Percentiles rank a stretch among this genome's conserved stretches.
Evolutionary conservation across 169 alveolate genomes (phyloP).

Genomic region (Eimeria brunetti): DNA sequence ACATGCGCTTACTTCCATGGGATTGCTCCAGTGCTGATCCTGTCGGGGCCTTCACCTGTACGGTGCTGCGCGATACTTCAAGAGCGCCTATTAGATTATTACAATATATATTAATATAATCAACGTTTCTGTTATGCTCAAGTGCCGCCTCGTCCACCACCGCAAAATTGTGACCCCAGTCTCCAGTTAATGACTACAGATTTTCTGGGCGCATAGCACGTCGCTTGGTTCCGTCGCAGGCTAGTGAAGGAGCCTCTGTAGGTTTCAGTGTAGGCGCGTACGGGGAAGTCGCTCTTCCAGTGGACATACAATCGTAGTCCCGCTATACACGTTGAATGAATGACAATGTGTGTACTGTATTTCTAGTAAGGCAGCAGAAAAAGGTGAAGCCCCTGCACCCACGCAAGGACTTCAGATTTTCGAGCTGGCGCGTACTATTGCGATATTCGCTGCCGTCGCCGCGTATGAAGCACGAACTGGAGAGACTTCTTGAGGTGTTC

Average conservation of each 20-base stretch:
- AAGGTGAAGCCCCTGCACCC: not conserved
- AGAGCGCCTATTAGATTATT: no score
- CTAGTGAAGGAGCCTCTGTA: not conserved
- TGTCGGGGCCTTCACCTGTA: not conserved
- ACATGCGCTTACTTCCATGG: not conserved
- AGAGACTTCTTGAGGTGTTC: not conserved
- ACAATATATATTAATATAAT: no score
- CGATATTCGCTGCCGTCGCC: not conserved
- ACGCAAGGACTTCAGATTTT: not conserved
- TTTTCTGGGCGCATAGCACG: not conserved
- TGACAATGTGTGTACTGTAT: not conserved
- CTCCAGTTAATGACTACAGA: not conserved
- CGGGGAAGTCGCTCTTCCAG: not conserved
- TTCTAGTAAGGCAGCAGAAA: not conserved
- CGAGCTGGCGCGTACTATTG: not conserved
- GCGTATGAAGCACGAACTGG: not conserved
- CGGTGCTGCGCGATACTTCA: not conserved
- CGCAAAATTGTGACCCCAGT: not conserved
- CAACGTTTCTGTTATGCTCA: not conserved
- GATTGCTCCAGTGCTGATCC: no score
- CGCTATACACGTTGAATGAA: not conserved
- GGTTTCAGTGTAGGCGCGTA: not conserved
- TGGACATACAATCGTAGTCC: not conserved
- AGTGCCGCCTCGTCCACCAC: not conserved
- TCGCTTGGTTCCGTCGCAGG: not conserved